Evolutionary conservation across 1,139 yeast genomes (phyloP).

Genomic region (Kodamaea plutei): DNA sequence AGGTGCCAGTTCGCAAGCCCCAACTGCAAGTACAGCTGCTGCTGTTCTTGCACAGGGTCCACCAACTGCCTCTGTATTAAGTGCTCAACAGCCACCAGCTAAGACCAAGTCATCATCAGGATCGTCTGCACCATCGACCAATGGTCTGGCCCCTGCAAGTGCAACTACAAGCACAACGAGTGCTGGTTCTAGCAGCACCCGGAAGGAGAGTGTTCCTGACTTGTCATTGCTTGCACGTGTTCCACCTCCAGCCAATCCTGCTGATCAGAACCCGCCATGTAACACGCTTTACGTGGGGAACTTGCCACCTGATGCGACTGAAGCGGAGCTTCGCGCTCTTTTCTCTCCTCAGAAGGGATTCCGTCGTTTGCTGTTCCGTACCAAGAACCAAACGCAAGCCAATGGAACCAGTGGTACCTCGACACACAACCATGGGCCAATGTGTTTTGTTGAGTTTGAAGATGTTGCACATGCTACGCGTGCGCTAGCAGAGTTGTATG

Average conservation of each 20-base stretch:
- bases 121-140: conserved; percentile 1
- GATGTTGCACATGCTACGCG: conserved; percentile 91
- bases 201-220: conserved; percentile 51
- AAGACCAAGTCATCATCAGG: conserved; percentile 9
- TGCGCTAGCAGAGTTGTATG: conserved; percentile 90
- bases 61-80: conserved; percentile 15
- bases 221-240: conserved; percentile 69
- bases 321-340: conserved; percentile 81
- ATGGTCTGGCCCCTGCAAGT: conserved; percentile 1
- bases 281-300: conserved; percentile 95
- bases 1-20: conserved; percentile 2
- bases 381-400: conserved; percentile 50
- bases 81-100: conserved; percentile 10
- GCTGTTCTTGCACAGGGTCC: conserved; percentile 13
- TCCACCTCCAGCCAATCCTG: conserved; percentile 97
- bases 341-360: conserved; percentile 91
- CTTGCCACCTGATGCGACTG: conserved; percentile 95
- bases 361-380: conserved; percentile 84
- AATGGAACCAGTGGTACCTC: conserved; percentile 25
- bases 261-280: conserved; percentile 98
- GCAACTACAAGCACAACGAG: conserved; percentile 9
- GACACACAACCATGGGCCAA: conserved; percentile 80
- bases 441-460: conserved; percentile 98
- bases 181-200: conserved; percentile 7
- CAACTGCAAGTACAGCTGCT: conserved; percentile 3